Base-by-base conservation (phyloP, 805 yeast genomes). In the Candida manassasensis region DNA sequence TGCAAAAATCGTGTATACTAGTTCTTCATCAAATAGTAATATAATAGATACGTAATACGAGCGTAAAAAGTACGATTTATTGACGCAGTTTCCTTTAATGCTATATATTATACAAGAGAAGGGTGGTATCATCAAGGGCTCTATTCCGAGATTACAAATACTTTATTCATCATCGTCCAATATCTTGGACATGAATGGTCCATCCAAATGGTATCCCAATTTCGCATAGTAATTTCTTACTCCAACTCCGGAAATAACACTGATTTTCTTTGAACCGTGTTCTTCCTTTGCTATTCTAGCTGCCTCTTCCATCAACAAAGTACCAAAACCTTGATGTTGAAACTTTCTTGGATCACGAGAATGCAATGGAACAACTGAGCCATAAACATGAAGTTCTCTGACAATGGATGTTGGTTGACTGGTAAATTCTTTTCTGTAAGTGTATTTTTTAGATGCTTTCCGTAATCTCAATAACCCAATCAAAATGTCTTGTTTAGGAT, bases 301-400 rank as follows among this genome's bases (percentile, higher is more conserved):
- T 3, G 98, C 98, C 61, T 93, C 98, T 61, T 93, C 97, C 98
- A 93, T 93, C 34, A 93, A 63, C 50, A 93, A 69, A 4, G 98
- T 90, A 44, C 98, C 98, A 57, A 90, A 93, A 14, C 98, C 98
- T 69, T 93, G 98, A 67, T 93, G 98, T 66, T 93, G 98, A 69
- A 93, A 93, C 61, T 93, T 93, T 53, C 96, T 75, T 30, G 98
- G 98, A 61, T 93, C 98, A 47, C 97, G 75, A 3, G 94, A 84
- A 58, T 93, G 98, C 39, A 93, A 63, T 3, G 98, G 97, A 14
- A 93, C 98, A 13, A 89, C 98, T 3, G 95, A 84, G 10, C 98
- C 98, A 53, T 93, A 93, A 19, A 93, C 98, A 52, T 93, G 98
- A 45, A 93, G 69, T 59, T 93, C 98, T 61, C 98, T 77, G n/a